Percentiles rank a stretch among this genome's conserved stretches.
These are phyloP conservation scores for Colletotrichum brevisporum DNA, from an alignment of 2,329 filamentous ascomycete species.

Conservation along the genomic window DNA sequence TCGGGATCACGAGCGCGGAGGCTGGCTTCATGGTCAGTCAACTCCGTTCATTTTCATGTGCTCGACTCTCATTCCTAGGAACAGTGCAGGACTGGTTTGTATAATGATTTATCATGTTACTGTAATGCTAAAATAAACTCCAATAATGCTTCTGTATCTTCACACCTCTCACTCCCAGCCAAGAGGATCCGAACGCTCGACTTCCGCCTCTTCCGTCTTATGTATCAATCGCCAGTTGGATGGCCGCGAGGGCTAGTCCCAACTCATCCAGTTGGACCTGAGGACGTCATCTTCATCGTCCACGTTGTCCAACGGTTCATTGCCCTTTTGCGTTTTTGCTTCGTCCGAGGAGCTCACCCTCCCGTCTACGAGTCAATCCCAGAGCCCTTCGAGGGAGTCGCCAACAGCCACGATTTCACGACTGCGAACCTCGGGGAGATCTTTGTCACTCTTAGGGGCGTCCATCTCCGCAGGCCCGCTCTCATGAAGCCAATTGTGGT, in stretches of 20 bases:
- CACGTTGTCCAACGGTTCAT: not conserved
- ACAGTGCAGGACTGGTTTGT: not conserved
- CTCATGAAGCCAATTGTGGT: conserved; percentile 31
- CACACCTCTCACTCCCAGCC: not conserved
- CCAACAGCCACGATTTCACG: conserved; percentile 24
- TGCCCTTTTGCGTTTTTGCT: conserved; percentile 28
- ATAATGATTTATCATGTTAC: conserved; percentile 11
- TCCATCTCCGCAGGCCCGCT: not conserved
- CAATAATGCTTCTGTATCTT: conserved; percentile 11
- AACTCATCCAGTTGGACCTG: conserved; percentile 40
- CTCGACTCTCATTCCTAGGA: no score
- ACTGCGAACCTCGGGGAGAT: conserved; percentile 24
- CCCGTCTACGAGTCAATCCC: conserved; percentile 43
- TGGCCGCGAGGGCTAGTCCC: conserved; percentile 30
- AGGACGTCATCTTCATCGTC: conserved; percentile 33
- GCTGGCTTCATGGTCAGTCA: no score
- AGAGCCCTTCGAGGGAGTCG: conserved; percentile 34
- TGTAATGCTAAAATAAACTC: conserved; percentile 16
- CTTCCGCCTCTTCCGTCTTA: not conserved
- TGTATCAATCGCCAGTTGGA: not conserved
- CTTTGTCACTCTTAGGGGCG: conserved; percentile 8
- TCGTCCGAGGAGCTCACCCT: conserved; percentile 44
- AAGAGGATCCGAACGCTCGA: not conserved
- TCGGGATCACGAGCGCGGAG: no score
- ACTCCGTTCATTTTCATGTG: no score